These are phyloP conservation scores for Diophrys appendiculata DNA, from an alignment of 73 alveolate species.

Conservation along the genomic window DNA sequence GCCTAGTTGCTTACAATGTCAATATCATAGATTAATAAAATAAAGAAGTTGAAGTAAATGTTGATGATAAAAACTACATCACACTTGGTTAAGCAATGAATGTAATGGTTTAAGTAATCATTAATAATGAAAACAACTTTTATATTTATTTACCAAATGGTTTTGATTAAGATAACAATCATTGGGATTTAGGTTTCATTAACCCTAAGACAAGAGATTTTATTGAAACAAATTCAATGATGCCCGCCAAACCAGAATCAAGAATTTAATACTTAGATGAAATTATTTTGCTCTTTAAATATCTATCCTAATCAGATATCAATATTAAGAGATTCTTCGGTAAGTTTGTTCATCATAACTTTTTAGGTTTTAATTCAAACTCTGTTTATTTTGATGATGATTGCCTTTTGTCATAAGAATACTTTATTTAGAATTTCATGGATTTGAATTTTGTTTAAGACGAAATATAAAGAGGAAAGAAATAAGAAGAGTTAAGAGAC, in stretches of 20 bases:
- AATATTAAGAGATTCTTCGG: not conserved
- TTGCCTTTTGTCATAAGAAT: not conserved
- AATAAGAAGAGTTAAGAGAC: not conserved
- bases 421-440: not conserved
- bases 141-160: not conserved
- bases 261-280: not conserved
- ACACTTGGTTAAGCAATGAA: not conserved
- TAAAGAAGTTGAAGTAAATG: not conserved
- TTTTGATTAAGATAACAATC: not conserved
- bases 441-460: not conserved
- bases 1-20: not conserved
- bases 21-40: too few species aligned
- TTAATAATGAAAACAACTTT: not conserved
- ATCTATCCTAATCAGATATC: not conserved
- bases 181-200: slow-evolving; percentile 16
- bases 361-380: too few species aligned
- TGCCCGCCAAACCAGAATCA: not conserved
- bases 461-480: not conserved
- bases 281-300: too few species aligned
- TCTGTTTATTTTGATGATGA: not conserved
- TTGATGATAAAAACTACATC: not conserved
- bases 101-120: not conserved
- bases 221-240: not conserved
- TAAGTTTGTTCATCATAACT: too few species aligned
- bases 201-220: slow-evolving; percentile 6